Evolutionary conservation across 345 rosid species (phyloP), one percentile per base, ranked within the genome.

Genomic region (Noccaea caerulescens): DNA sequence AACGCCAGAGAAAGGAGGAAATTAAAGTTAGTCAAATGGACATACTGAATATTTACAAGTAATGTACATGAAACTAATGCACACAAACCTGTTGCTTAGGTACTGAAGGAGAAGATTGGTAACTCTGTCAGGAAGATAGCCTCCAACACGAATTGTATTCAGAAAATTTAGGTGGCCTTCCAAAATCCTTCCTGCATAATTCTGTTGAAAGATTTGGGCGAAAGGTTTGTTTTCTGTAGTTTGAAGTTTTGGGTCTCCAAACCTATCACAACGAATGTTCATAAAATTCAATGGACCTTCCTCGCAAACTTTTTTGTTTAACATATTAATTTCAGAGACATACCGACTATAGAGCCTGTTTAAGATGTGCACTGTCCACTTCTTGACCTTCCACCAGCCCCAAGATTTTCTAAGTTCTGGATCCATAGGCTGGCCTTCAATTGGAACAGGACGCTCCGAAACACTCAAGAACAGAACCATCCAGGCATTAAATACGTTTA

Each of bases 321-420:
- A 51, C 46, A 20, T 53, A 13, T 16, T 57, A 41, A 18, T 20
- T 46, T 23, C 18, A 8, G 37, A 57, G 65, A 68, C 83, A 51
- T 73, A 90, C 98, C 99, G 75, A 47, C 96, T 95, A 70, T 86
- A 87, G 20, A 95, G 88, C 84, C 98, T 85, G 80, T 95, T 95
- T 73, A 92, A 80, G 68, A 95, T 95, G 69, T 92, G 98, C 77
- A 88, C 90, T 0, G 96, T 95, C 99, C 99, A 95, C 77, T 95
- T 95, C 86, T 95, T 95, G 87, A 95, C 92, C 80, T 95, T 95
- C 99, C 99, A 95, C 99, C 99, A 95, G 25, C 98, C 97, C 99
- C 99, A 95, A 44, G 96, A 85, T 81, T 92, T 95, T 82, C 98
- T 85, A 33, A 85, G 81, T 60, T 95, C 99, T 0, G 86, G 92